Base-by-base conservation (phyloP, 129 eudicot genomes). In the Lactuca saligna region DNA sequence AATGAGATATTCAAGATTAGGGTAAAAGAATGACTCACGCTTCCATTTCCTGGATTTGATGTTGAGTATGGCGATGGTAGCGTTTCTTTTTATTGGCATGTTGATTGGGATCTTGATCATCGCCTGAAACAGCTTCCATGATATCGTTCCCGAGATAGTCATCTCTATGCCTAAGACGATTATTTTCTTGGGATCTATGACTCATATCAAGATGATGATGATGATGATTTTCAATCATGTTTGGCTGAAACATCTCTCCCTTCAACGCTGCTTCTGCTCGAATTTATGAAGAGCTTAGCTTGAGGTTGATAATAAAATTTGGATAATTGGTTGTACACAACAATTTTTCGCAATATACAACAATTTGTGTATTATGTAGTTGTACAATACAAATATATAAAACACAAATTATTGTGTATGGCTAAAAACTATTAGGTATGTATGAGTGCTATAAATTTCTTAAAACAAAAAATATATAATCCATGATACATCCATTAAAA, bases 11-110 rank as follows among this genome's bases (percentile, higher is more conserved):
- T 8, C 35, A 54, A 35, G n/a, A n/a, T 20, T 5, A 44, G 54
- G 48, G 3, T 3, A 49, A 13, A 17, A 15, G 41, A 57, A 33
- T 69, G 59, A 29, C 79, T 68, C 85, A 90, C 97, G 88, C 72
- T 85, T 87, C 97, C 90, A 93, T 83, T 82, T 93, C 99, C 20
- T 83, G 95, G 56, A 93, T 93, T 60, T 93, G 99, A 34, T 84
- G 92, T 75, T 93, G 99, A 11, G 97, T 93, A 50, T 93, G 97
- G 73, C 99, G 99, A 72, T 93, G 99, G 71, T 89, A 93, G 11
- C 99, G 89, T 73, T 93, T 93, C 92, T 83, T 93, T 78, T 93
- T 90, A 75, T 79, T 81, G 10, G 95, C 88, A 16, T 82, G 94
- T 81, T 82, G 95, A 66, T 72, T 88, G 7, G 98, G 98, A 76